Percentiles rank a stretch among this genome's conserved stretches.
Conservation (phyloP, 2,329 filamentous ascomycete genomes). For the Aspergillus sp. region DNA sequence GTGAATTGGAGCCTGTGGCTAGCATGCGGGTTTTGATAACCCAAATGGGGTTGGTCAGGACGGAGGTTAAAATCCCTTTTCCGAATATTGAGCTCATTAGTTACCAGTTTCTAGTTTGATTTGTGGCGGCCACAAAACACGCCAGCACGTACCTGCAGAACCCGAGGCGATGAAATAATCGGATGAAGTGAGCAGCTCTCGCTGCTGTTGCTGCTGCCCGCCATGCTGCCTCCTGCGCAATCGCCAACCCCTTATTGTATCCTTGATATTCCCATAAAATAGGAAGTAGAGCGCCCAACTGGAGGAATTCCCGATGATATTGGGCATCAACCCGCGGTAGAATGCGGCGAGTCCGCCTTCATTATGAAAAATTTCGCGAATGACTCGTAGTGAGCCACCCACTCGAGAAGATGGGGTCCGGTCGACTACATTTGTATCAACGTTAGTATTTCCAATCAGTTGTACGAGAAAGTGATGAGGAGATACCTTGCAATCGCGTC, state of each 20-base stretch:
- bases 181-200: slow-evolving; percentile 50
- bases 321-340: slow-evolving; percentile 87
- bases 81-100: not conserved
- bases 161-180: slow-evolving; percentile 83
- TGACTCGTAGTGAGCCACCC: slow-evolving; percentile 55
- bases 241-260: slow-evolving; percentile 47
- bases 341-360: slow-evolving; percentile 66
- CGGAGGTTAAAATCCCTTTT: slow-evolving; percentile 69
- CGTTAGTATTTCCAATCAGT: too few species aligned
- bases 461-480: not conserved
- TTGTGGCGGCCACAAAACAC: not conserved
- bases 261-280: slow-evolving; percentile 62
- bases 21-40: slow-evolving; percentile 98
- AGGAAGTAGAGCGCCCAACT: slow-evolving; percentile 95
- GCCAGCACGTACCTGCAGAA: slow-evolving; percentile 47
- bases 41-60: slow-evolving; percentile 94
- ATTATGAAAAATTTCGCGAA: slow-evolving; percentile 52
- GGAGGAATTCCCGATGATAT: slow-evolving; percentile 83
- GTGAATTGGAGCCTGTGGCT: slow-evolving; percentile 70
- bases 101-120: not conserved
- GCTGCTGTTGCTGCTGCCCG: not conserved
- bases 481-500: slow-evolving; percentile 83
- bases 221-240: slow-evolving; percentile 32
- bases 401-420: slow-evolving; percentile 48
- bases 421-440: slow-evolving; percentile 44